A percentile compares a stretch with the other conserved stretches of the same genome.
phyloP scores from a whole-genome alignment of 305 asterid species.

The Fraxinus dipetala region DNA sequence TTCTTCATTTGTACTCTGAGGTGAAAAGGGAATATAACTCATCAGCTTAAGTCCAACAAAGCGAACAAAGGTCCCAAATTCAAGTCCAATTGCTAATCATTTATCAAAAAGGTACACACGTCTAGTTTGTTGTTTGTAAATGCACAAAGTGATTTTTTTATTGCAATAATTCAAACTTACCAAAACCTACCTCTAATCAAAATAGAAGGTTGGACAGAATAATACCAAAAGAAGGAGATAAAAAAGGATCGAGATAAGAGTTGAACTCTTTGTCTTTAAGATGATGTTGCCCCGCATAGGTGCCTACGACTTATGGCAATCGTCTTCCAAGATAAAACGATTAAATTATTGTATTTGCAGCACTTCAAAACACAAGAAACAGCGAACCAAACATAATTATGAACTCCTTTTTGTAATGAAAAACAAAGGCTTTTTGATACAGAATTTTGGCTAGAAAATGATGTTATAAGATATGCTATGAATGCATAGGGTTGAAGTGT shows the following conservation, averaged over 20 bases:
- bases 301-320: background rate
- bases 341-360: too few species aligned
- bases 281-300: background rate
- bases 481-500: background rate
- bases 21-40: background rate
- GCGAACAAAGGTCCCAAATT: background rate
- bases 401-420: background rate
- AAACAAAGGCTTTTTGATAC: background rate
- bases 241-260: background rate
- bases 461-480: background rate
- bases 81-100: background rate
- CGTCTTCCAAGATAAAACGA: background rate
- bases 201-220: background rate
- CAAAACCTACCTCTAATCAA: background rate
- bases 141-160: background rate
- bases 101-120: background rate
- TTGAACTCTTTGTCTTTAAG: background rate
- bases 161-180: background rate
- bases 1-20: background rate
- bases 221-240: background rate
- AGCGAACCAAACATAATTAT: too few species aligned
- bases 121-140: background rate
- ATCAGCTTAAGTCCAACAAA: background rate
- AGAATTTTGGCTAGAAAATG: background rate
- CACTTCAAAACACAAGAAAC: background rate